phyloP scores from a whole-genome alignment of 805 yeast genomes.

The Schizosaccharomyces osmophilus region DNA sequence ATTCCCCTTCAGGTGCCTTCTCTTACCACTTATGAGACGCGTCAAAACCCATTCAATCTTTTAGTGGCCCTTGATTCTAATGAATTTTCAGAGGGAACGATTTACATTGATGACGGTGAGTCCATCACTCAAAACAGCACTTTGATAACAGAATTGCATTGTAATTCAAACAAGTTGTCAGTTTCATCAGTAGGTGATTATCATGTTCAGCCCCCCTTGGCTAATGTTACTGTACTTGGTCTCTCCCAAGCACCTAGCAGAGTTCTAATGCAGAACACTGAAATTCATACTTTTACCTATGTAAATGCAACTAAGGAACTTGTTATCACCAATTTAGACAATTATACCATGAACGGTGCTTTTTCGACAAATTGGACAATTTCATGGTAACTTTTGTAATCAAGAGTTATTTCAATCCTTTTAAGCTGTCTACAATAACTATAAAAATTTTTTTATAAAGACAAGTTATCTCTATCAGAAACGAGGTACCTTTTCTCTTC shows the following conservation, averaged over 20 bases:
- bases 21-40: constrained; percentile 33
- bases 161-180: not conserved
- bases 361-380: not conserved
- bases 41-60: constrained; percentile 45
- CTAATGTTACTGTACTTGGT: constrained; percentile 3
- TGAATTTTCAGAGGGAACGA: constrained; percentile 23
- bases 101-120: constrained; percentile 60
- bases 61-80: constrained; percentile 26
- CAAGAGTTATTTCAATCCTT: not conserved
- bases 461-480: not conserved
- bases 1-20: constrained; percentile 31
- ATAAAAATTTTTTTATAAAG: not conserved
- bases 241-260: not conserved
- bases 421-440: not conserved
- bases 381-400: not conserved
- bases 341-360: not conserved
- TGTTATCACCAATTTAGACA: not conserved
- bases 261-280: not conserved
- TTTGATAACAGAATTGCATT: not conserved
- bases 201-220: not conserved
- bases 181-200: not conserved
- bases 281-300: not conserved
- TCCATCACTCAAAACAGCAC: constrained; percentile 12
- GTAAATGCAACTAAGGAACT: not conserved
- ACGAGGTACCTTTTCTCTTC: not conserved